A percentile compares a stretch with the other conserved stretches of the same genome.
Evolutionary conservation across 169 alveolate genomes (phyloP).

Genomic region (Plasmodium relictum): DNA sequence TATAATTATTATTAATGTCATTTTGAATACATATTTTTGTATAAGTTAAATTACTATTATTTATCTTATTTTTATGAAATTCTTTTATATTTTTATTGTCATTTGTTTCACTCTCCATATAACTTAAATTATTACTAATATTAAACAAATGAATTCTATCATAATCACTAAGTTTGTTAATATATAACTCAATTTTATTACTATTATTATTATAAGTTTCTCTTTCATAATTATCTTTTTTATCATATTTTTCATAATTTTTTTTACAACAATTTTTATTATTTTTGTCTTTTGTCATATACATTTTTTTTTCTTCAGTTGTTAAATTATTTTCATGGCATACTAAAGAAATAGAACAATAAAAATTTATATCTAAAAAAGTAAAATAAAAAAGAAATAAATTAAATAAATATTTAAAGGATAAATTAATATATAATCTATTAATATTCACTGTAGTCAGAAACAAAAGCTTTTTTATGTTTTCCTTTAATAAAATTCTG

Average conservation of each 20-base stretch:
- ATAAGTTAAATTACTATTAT: too few species aligned
- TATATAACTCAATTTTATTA: too few species aligned
- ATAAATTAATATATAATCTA: constrained; percentile 9
- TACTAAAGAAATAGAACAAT: neutral
- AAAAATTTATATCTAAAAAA: constrained; percentile 25
- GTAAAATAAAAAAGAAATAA: constrained; percentile 58
- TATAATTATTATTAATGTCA: neutral
- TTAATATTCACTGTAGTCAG: constrained; percentile 29
- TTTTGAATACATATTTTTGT: neutral
- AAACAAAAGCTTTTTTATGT: constrained; percentile 16
- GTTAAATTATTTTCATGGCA: neutral
- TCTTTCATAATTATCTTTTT: too few species aligned
- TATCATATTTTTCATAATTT: too few species aligned
- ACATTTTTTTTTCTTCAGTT: neutral
- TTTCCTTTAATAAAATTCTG: constrained; percentile 12
- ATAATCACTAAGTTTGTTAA: too few species aligned
- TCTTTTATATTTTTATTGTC: too few species aligned
- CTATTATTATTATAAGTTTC: too few species aligned
- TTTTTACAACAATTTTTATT: neutral
- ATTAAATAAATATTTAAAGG: constrained; percentile 32
- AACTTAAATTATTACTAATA: too few species aligned
- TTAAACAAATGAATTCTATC: too few species aligned
- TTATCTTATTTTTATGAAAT: too few species aligned
- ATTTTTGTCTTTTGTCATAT: neutral
- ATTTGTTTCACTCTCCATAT: too few species aligned